Base-by-base conservation (phyloP, 2,329 filamentous ascomycete species). In the Furcasterigmium furcatum region DNA sequence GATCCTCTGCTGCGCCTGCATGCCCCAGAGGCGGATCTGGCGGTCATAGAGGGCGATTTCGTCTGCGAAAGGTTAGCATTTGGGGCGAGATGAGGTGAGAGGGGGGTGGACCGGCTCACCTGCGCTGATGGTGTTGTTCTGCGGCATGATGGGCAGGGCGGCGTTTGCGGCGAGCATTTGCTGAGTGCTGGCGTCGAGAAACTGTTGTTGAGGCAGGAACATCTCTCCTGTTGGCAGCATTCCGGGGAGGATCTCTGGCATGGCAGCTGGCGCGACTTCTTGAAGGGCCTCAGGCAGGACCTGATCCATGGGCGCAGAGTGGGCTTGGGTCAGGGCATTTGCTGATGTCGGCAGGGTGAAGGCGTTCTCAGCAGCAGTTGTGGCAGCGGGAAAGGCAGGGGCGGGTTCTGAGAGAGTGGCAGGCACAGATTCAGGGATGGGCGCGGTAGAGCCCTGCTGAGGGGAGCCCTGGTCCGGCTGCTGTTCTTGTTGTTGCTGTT, bases 21-120 rank as follows among this genome's bases (percentile, higher is more conserved):
- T 88, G 36, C 94, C 94, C 94, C 94, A 99, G 24, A 99, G 83
- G 44, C 94, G 87, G 59, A 99, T 96, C 65, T 99, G 94, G 41
- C 94, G 85, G 69, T 99, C 94, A 64, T 99, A 99, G 6, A 97
- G 82, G 13, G 92, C 94, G 59, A 97, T 95, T 63, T 99, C 94
- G 67, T 97, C 94, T 89, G 49, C 19, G 9, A 45, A 50, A 48
- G 44, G 29, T 45, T n/a, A 52, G 38, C 10, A 44, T 25, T 13
- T 21, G 38, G 14, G 14, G 42, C 19, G 4, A 27, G 7, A 27
- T 27, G 12, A 27, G 24, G 19, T 29, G 18, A 12, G 24, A 19
- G 41, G 39, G 19, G 38, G 43, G 38, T 18, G 18, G 22, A 16
- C 20, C 6, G 24, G 21, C 58, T 47, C 49, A 59, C 60, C 60